phyloP scores from a whole-genome alignment of 2,329 filamentous ascomycete genomes.

The Stylonectria norvegica region DNA sequence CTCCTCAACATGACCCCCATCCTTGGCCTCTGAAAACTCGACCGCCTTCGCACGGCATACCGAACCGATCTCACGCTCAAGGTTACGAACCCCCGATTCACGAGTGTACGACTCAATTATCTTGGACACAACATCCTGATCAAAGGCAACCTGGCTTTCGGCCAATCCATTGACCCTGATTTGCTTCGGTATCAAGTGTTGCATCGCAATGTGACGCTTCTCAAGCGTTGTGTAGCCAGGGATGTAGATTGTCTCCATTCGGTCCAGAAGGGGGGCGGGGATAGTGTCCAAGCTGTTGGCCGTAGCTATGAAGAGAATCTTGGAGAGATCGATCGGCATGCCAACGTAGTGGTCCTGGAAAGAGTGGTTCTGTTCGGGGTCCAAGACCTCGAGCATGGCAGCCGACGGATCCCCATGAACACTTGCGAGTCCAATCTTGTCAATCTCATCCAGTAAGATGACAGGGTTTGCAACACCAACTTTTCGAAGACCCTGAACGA shows the following conservation, averaged over 20 bases:
- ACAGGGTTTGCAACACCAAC: conserved; percentile 94
- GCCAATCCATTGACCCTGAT: conserved; percentile 83
- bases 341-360: conserved; percentile 97
- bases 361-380: conserved; percentile 92
- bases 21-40: conserved; percentile 86
- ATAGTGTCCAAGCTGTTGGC: conserved; percentile 95
- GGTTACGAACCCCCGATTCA: conserved; percentile 90
- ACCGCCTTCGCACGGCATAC: conserved; percentile 95
- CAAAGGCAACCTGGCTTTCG: conserved; percentile 70
- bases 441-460: conserved; percentile 93
- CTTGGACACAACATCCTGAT: conserved; percentile 83
- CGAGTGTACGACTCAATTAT: conserved; percentile 96
- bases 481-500: conserved; percentile 92
- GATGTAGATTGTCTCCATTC: conserved; percentile 93
- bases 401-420: conserved; percentile 94
- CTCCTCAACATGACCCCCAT: conserved; percentile 61
- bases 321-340: conserved; percentile 91
- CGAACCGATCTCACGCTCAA: conserved; percentile 91
- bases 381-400: conserved; percentile 95
- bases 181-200: conserved; percentile 95
- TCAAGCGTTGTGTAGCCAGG: conserved; percentile 96
- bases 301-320: conserved; percentile 95
- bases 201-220: conserved; percentile 90
- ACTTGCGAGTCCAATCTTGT: conserved; percentile 89
- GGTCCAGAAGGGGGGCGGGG: conserved; percentile 85